These are phyloP conservation scores for Catharanthus roseus DNA, from an alignment of 257 asterid genomes.

Conservation along the genomic window DNA sequence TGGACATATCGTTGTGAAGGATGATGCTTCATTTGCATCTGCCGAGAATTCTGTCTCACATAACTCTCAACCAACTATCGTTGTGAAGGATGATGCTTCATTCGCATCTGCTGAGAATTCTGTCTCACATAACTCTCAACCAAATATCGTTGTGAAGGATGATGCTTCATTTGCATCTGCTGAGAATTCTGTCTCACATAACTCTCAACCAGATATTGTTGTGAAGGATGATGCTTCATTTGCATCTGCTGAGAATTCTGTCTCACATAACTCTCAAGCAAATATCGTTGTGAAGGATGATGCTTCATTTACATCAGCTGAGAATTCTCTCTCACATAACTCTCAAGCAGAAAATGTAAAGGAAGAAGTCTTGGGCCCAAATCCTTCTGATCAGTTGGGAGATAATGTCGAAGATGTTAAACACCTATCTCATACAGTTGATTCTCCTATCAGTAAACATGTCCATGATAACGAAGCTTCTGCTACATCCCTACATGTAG, in stretches of 20 bases:
- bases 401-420: conserved; percentile 8
- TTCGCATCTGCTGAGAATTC: conserved; percentile 17
- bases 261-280: conserved; percentile 18
- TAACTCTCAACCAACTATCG: too few relatives aligned
- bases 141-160: too few relatives aligned
- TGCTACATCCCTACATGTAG: conserved; percentile 29
- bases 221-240: conserved; percentile 24
- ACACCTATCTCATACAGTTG: conserved; percentile 27
- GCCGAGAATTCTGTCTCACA: conserved; percentile 13
- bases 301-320: too few relatives aligned
- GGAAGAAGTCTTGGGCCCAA: conserved; percentile 6
- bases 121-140: too few relatives aligned
- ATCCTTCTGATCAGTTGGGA: conserved; percentile 17
- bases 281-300: too few relatives aligned
- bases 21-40: conserved; percentile 20
- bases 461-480: conserved; percentile 20
- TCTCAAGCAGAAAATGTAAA: conserved; percentile 24
- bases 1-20: conserved; percentile 29
- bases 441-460: conserved; percentile 6
- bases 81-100: too few relatives aligned
- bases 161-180: conserved; percentile 21
- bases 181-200: conserved; percentile 13
- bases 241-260: conserved; percentile 19
- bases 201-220: conserved; percentile 24
- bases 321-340: conserved; percentile 10